Conservation (phyloP, 2,329 filamentous ascomycete genomes). For the Aspergillus glaucus region DNA sequence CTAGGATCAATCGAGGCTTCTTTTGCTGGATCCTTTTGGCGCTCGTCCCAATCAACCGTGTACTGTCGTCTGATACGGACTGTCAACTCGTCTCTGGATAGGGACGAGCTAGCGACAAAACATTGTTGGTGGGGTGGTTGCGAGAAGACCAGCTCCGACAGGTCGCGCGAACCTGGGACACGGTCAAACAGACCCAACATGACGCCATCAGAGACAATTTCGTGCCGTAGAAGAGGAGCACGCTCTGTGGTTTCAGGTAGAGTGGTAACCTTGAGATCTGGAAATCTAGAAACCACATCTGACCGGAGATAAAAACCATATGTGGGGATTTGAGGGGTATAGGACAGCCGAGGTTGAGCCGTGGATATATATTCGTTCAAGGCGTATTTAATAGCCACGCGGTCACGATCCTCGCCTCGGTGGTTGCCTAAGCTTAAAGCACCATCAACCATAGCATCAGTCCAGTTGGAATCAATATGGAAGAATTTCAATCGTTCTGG, state of each 20-base stretch:
- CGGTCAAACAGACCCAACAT: conserved; percentile 31
- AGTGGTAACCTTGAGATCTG: conserved; percentile 28
- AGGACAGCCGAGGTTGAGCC: conserved; percentile 3
- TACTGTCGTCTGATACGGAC: neutral
- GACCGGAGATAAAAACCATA: conserved; percentile 39
- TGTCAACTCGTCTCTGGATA: neutral
- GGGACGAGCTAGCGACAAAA: neutral
- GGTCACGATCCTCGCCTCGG: conserved; percentile 22
- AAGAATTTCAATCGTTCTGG: conserved; percentile 42
- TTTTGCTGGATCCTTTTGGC: neutral
- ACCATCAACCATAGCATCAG: conserved; percentile 40
- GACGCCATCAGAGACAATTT: conserved; percentile 25
- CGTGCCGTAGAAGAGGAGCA: conserved; percentile 14
- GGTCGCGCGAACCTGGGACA: neutral
- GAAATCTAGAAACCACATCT: conserved; percentile 31
- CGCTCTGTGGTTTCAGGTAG: neutral
- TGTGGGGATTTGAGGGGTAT: conserved; percentile 27
- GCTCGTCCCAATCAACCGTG: neutral
- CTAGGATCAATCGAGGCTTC: too few species aligned
- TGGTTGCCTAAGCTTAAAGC: conserved; percentile 40
- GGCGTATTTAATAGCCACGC: conserved; percentile 23
- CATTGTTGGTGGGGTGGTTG: neutral
- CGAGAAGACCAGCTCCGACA: neutral
- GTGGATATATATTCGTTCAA: conserved; percentile 29
- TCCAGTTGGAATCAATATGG: conserved; percentile 41